These are phyloP conservation scores for Candida ulmi DNA, from an alignment of 805 yeast genomes.

Conservation along the genomic window DNA sequence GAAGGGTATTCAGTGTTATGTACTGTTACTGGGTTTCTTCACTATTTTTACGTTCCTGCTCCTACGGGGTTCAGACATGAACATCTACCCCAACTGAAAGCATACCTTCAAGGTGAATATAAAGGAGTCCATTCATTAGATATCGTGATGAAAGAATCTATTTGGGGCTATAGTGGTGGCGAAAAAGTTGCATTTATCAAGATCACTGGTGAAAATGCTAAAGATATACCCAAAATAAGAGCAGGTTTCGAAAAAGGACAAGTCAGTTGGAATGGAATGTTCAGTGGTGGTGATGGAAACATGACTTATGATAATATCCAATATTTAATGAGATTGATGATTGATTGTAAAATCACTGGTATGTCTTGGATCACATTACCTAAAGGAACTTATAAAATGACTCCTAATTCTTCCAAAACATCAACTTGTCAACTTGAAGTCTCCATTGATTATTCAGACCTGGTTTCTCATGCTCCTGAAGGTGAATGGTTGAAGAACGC, in stretches of 20 bases:
- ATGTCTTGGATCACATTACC: slow-evolving; percentile 98
- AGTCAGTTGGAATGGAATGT: slow-evolving; percentile 55
- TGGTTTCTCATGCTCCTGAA: slow-evolving; percentile 80
- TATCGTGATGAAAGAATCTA: slow-evolving; percentile 67
- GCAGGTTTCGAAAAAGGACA: slow-evolving; percentile 82
- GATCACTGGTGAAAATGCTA: slow-evolving; percentile 61
- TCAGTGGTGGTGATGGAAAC: slow-evolving; percentile 45
- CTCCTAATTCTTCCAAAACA: slow-evolving; percentile 34
- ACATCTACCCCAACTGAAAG: slow-evolving; percentile 42
- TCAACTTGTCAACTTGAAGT: slow-evolving; percentile 89
- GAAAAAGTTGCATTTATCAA: slow-evolving; percentile 74
- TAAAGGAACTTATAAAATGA: slow-evolving; percentile 53
- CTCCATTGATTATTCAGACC: slow-evolving; percentile 55
- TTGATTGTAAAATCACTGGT: slow-evolving; percentile 88
- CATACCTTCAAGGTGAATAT: slow-evolving; percentile 37
- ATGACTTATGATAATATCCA: slow-evolving; percentile 89
- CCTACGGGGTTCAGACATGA: slow-evolving; percentile 67
- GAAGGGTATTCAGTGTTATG: slow-evolving; percentile 87
- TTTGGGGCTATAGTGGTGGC: slow-evolving; percentile 91
- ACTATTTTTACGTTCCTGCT: slow-evolving; percentile 88
- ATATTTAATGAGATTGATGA: slow-evolving; percentile 79
- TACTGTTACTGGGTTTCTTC: slow-evolving; percentile 82
- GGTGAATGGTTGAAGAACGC: slow-evolving; percentile 94
- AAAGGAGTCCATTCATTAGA: slow-evolving; percentile 65
- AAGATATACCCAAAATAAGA: slow-evolving; percentile 62